Evolutionary conservation across 352 stramenopile species (phyloP), one percentile per base, ranked within the genome.

Genomic region (Globisporangium carolinianum): DNA sequence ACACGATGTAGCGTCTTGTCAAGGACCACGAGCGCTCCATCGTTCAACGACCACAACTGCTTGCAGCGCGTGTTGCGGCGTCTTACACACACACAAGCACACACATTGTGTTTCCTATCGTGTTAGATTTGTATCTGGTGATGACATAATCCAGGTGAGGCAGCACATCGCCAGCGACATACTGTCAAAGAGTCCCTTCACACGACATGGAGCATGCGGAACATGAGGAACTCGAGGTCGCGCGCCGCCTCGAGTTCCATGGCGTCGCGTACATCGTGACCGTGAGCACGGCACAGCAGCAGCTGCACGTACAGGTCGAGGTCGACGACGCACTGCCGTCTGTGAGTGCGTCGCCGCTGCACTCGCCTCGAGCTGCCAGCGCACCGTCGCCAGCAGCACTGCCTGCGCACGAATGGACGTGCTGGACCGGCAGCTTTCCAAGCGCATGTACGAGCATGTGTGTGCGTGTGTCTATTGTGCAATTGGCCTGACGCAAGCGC

Each of bases 251-350:
- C 53, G 73, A 79, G 53, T 91, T 90, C 63, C 81, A 93, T 52
- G 83, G 79, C 52, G 73, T 81, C 49, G 75, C 66, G 48, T 91
- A 90, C 66, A 69, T 88, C n/a, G 77, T 85, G 62, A 88, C 83
- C 43, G 66, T 90, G 38, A 66, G 73, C 51, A 74, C 90, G 18
- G 63, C 68, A 41, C 55, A 75, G 36, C 79, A 89, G 52, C 64
- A 79, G 61, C 75, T 93, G 15, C 63, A 81, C 35, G 58, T 91
- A 37, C 83, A 92, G 59, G 76, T 89, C 49, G 83, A 91, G 54
- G 67, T 76, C 15, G 74, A 87, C 24, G 71, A 79, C 15, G n/a
- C 43, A n/a, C 7, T 24, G 4, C 3, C 35, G 1, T 24, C 59
- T 1, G 54, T 37, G 10, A 42, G 37, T 17, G 32, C 50, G 24